Evolutionary conservation across 192 early-diverging fungal genomes (phyloP), one percentile per base, ranked within the genome.

Genomic region (Rhizophagus clarus): DNA sequence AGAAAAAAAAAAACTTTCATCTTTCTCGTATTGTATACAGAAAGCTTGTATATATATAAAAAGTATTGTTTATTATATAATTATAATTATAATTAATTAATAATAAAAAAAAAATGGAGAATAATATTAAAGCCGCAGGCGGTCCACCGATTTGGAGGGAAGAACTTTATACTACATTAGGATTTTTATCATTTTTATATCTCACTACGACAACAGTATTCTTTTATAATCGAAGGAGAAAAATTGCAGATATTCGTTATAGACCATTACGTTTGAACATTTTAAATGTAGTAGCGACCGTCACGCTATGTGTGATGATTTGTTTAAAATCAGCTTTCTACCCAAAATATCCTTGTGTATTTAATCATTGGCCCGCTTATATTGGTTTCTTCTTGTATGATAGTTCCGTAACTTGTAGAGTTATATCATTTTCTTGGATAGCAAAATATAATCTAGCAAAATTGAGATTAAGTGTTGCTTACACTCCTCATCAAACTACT

Each of bases 361-460:
- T 79, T 3, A 29, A 71, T 49, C 31, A 79, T 70, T 79, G 77
- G 77, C 45, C 67, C n/a, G 20, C 32, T 0, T 61, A 69, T 56
- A 79, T 79, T 70, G 77, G 77, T 9, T 70, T 34, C n/a, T 40
- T 51, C 49, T 47, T 79, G 28, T 66, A 29, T 56, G 60, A 49
- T 51, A 34, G 24, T 24, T 29, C 77, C 4, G 10, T 70, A 14
- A 28, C 63, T 51, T 79, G 77, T 56, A 56, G 66, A 49, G 67
- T 47, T 28, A 8, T 79, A 47, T 31, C 67, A 67, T 79, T 70
- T 47, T 17, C 22, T 34, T 79, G 77, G 77, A 34, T 70, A 14
- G 77, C 67, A 5, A 68, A 26, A 60, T 79, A 62, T 60, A 60
- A 79, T 68, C 37, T 79, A 42, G 77, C 66, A 56, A 79, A 79